Base-by-base conservation (phyloP, 805 yeast genomes). In the Ogataea siamensis region DNA sequence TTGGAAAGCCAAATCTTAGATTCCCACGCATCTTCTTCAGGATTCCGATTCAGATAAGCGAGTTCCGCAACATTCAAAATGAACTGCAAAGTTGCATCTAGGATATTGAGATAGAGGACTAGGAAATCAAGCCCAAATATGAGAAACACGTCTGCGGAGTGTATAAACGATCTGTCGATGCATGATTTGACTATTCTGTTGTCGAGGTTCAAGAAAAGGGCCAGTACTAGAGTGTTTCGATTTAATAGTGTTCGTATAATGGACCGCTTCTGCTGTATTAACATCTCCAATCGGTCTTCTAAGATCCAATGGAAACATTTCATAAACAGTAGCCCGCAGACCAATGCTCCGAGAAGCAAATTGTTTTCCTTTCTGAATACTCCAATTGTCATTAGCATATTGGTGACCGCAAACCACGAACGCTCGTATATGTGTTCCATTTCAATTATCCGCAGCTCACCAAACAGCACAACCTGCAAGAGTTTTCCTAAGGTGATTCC, bases 241-340 rank as follows among this genome's bases (percentile, higher is more conserved):
- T 65, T 68, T 29, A 57, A 54, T 10, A 49, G 19, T 4, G 39
- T 30, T 13, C 29, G 33, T 27, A 27, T 17, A 22, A 42, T 16
- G 8, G 45, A 35, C 16, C 35, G 39, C 17, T 37, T 58, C 24
- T 64, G 61, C 53, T 76, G 82, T 51, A 71, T 68, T 4, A 74
- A 45, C 36, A 63, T 60, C 29, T 74, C 80, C 39, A 73, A 55
- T 30, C 80, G 46, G 64, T 67, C 71, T 25, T 66, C 62, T 30
- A 83, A 59, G 1, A 93, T 71, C 79, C 94, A 82, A 55, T 88
- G 95, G 64, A 83, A 78, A 2, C 83, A 78, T 53, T 81, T 83
- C 54, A 77, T 59, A 57, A 71, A 68, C 53, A 78, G 53, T 45
- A 79, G 59, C 49, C 45, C 58, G 49, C 37, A 68, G 11, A 53